phyloP scores from a whole-genome alignment of 345 rosid species.

The Salix arbutifolia region DNA sequence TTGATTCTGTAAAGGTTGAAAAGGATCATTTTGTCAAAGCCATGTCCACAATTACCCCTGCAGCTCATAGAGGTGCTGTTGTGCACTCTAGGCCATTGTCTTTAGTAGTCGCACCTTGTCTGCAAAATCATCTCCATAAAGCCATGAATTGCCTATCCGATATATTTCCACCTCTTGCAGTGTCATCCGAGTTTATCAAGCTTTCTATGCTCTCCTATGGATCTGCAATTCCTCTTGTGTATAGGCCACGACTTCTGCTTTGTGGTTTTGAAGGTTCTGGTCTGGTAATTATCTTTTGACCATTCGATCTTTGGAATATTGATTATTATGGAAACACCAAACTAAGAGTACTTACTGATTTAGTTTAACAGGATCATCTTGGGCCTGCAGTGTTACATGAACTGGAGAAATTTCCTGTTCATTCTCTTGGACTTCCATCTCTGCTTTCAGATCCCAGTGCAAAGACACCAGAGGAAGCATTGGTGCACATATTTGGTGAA shows the following conservation, averaged over 20 bases:
- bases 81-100: constrained; percentile 97
- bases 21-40: constrained; percentile 90
- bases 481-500: constrained; percentile 98
- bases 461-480: constrained; percentile 96
- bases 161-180: constrained; percentile 66
- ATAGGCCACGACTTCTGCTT: constrained; percentile 89
- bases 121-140: constrained; percentile 72
- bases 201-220: constrained; percentile 94
- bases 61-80: constrained; percentile 95
- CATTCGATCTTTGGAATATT: constrained; percentile 13
- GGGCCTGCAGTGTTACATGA: constrained; percentile 98
- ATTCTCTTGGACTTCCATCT: constrained; percentile 94
- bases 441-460: constrained; percentile 99
- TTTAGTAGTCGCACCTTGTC: constrained; percentile 85
- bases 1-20: constrained; percentile 80
- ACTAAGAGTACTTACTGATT: constrained; percentile 67
- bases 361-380: constrained; percentile 93
- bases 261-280: constrained; percentile 87
- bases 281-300: constrained; percentile 65
- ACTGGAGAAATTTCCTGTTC: constrained; percentile 94
- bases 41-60: constrained; percentile 95
- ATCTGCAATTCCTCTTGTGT: constrained; percentile 85
- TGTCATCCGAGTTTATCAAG: constrained; percentile 72
- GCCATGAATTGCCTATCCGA: constrained; percentile 67
- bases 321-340: constrained; percentile 25